Evolutionary conservation across 371 early-diverging fungal genomes (phyloP).

Genomic region (Mucor ambiguus): DNA sequence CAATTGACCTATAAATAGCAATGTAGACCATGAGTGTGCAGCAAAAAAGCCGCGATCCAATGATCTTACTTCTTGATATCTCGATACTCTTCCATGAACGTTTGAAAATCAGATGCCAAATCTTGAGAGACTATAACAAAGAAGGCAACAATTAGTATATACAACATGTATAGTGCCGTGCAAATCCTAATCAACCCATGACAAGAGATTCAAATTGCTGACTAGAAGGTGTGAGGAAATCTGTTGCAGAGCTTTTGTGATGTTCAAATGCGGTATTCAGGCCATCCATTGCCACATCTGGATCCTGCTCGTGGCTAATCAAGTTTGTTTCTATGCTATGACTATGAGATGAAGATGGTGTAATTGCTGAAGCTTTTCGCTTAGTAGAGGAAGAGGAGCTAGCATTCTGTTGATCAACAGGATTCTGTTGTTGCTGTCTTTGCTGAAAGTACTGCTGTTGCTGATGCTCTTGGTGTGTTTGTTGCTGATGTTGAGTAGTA

Average conservation of each 20-base stretch:
- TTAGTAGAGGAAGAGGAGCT: background rate
- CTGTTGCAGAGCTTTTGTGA: background rate
- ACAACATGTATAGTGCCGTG: background rate
- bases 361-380: background rate
- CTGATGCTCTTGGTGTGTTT: background rate
- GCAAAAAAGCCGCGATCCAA: background rate
- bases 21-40: background rate
- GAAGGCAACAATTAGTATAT: background rate
- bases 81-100: conserved; percentile 12
- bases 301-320: background rate
- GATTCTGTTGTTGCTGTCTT: background rate
- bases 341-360: background rate
- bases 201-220: conserved; percentile 5
- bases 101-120: conserved; percentile 7
- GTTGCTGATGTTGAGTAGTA: background rate
- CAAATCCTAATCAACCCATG: background rate
- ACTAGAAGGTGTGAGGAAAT: background rate
- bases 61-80: conserved; percentile 10
- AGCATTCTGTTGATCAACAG: background rate
- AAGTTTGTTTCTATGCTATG: background rate
- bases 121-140: conserved; percentile 1
- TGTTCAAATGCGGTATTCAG: background rate
- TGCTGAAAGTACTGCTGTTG: background rate
- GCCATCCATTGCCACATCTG: background rate
- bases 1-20: conserved; percentile 5